Conservation (phyloP, 768 basidiomycete species). For the Mycena haematopus region DNA sequence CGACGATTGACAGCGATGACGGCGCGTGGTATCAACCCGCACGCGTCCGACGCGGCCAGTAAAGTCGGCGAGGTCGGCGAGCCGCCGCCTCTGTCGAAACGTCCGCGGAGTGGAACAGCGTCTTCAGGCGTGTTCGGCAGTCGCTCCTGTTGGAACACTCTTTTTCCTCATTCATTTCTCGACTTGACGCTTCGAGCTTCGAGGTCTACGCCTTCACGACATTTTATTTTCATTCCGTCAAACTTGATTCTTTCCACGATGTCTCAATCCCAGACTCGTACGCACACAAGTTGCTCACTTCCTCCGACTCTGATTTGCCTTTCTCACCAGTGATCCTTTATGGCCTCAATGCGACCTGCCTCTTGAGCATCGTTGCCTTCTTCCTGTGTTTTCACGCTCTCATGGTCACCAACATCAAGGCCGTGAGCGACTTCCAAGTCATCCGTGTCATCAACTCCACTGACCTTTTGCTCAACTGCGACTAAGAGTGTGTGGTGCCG, state of each 20-base stretch:
- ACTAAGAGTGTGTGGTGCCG: constrained; percentile 68
- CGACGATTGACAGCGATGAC: too few species aligned
- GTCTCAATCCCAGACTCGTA: neutral
- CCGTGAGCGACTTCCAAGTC: constrained; percentile 68
- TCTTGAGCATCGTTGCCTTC: constrained; percentile 78
- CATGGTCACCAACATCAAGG: constrained; percentile 77
- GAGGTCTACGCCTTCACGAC: constrained; percentile 15
- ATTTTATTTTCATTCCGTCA: neutral
- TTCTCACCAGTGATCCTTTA: constrained; percentile 57
- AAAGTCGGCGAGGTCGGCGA: too few species aligned
- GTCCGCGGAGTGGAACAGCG: too few species aligned
- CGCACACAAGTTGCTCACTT: neutral
- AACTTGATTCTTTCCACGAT: neutral
- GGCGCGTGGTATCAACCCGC: too few species aligned
- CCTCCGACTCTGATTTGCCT: neutral
- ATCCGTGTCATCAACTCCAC: constrained; percentile 42
- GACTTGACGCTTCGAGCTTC: constrained; percentile 5
- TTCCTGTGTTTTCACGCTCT: constrained; percentile 84
- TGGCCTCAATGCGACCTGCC: constrained; percentile 78
- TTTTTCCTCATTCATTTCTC: constrained; percentile 3
- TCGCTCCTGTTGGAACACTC: constrained; percentile 17
- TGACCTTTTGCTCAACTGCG: constrained; percentile 56
- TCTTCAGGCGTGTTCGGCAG: too few species aligned
- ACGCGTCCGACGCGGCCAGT: too few species aligned
- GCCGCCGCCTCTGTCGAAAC: too few species aligned